Base-by-base conservation (phyloP, 768 basidiomycete genomes). In the Trametes punicea region DNA sequence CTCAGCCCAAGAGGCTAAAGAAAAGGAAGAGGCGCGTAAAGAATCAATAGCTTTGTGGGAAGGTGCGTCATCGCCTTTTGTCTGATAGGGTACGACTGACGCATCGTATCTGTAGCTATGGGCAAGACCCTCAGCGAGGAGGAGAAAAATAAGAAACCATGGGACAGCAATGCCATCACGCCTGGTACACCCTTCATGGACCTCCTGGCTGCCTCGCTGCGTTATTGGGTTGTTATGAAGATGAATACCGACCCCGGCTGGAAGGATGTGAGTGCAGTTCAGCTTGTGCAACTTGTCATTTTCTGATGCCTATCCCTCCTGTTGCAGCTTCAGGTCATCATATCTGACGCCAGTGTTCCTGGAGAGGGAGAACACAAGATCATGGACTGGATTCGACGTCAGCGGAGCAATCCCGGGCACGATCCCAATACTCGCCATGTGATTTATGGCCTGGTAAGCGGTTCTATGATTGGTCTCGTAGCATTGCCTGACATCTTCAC, bases 361-460 rank as follows among this genome's bases (percentile, higher is more conserved):
- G 97, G 97, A 63, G 97, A 99, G 73, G 97, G 97, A 69, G 97
- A 99, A 70, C 97, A 99, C 72, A 99, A 99, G 76, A 98, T 99
- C 61, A 98, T 99, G 94, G 97, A 98, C 69, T 98, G 82, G 70
- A 96, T 99, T 61, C 80, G 97, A 52, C 80, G 95, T 30, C 95
- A 97, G 65, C 81, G 97, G 48, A 77, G 81, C 47, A 90, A 95
- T 66, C 81, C 82, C 21, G 88, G 85, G n/a, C 87, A 98, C 72
- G 87, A 99, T 70, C 87, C 96, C 18, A 98, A 99, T 68, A 98
- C 94, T 3, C 79, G 79, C 30, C 97, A 99, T 69, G 96, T 98
- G 52, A 98, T 99, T 60, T 99, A 98, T 74, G 97, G 97, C 63
- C 74, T 99, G 69, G 93, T 95, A 66, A 57, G 87, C 69, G 31